Percentiles rank a stretch among this genome's conserved stretches.
Evolutionary conservation across 2,329 filamentous ascomycete species (phyloP).

Genomic region (Alternaria conjuncta): DNA sequence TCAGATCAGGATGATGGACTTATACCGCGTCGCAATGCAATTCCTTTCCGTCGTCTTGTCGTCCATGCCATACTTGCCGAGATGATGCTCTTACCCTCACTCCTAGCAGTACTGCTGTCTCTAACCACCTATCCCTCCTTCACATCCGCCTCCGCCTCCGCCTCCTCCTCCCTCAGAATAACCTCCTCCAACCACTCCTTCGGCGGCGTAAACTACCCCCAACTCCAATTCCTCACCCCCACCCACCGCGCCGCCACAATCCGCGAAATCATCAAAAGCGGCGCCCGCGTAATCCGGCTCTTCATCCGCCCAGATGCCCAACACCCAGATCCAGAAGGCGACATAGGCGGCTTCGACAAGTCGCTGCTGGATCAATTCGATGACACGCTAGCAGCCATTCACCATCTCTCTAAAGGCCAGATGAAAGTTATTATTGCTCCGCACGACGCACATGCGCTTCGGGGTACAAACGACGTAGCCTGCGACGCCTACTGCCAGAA

Average conservation of each 20-base stretch:
- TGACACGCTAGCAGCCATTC: constrained; percentile 44
- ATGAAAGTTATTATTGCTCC: constrained; percentile 47
- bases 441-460: constrained; percentile 44
- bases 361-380: constrained; percentile 43
- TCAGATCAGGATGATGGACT: constrained; percentile 24
- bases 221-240: constrained; percentile 39
- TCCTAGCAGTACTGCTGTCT: too few relatives aligned
- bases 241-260: constrained; percentile 39
- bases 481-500: constrained; percentile 46
- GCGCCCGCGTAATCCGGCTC: constrained; percentile 41
- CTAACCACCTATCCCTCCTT: too few relatives aligned
- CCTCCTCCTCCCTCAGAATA: constrained; percentile 32
- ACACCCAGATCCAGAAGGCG: constrained; percentile 40
- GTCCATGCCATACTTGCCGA: constrained; percentile 10
- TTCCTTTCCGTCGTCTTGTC: constrained; percentile 9
- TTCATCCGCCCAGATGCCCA: constrained; percentile 40
- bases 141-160: constrained; percentile 23
- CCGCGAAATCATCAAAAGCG: constrained; percentile 34
- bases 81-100: too few relatives aligned
- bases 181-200: constrained; percentile 41
- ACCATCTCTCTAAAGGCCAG: constrained; percentile 43
- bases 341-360: constrained; percentile 41
- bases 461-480: constrained; percentile 36
- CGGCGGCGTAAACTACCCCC: constrained; percentile 44
- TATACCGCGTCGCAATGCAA: constrained; percentile 29